Percentiles rank a stretch among this genome's conserved stretches.
Conservation (phyloP, 1,139 yeast species). For the Sugiyamaella grinbergsii region DNA sequence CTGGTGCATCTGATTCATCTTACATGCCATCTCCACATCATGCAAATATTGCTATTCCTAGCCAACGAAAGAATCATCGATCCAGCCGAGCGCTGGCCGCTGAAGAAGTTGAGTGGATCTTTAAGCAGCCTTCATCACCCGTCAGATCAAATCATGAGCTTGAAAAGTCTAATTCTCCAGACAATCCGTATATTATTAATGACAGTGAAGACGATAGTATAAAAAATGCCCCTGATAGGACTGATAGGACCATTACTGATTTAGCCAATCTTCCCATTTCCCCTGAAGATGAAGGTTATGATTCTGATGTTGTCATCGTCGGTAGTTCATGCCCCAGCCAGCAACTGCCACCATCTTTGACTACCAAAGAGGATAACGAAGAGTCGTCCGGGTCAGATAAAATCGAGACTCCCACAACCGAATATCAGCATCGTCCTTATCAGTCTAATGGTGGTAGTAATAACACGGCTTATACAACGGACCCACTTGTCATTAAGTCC, state of each 20-base stretch:
- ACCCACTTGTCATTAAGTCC: slow-evolving; percentile 9
- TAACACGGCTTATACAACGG: not conserved
- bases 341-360: slow-evolving; percentile 5
- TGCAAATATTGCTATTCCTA: not conserved
- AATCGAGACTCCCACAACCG: slow-evolving; percentile 24
- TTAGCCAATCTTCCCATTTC: not conserved
- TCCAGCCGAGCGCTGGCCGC: slow-evolving; percentile 13
- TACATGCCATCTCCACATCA: not conserved
- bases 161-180: slow-evolving; percentile 11
- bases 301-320: slow-evolving; percentile 13
- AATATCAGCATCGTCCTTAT: not conserved
- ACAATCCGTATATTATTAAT: slow-evolving; percentile 12
- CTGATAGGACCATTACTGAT: not conserved
- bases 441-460: no score
- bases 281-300: slow-evolving; percentile 6
- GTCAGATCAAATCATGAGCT: not conserved
- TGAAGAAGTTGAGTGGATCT: slow-evolving; percentile 17
- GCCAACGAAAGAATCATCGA: not conserved
- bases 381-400: slow-evolving; percentile 32
- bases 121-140: not conserved
- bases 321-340: slow-evolving; percentile 5
- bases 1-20: not conserved
- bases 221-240: not conserved
- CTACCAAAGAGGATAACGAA: slow-evolving; percentile 22
- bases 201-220: slow-evolving; percentile 12